Conservation (phyloP, 208 protist genomes). For the Leishmania tarentolae region DNA sequence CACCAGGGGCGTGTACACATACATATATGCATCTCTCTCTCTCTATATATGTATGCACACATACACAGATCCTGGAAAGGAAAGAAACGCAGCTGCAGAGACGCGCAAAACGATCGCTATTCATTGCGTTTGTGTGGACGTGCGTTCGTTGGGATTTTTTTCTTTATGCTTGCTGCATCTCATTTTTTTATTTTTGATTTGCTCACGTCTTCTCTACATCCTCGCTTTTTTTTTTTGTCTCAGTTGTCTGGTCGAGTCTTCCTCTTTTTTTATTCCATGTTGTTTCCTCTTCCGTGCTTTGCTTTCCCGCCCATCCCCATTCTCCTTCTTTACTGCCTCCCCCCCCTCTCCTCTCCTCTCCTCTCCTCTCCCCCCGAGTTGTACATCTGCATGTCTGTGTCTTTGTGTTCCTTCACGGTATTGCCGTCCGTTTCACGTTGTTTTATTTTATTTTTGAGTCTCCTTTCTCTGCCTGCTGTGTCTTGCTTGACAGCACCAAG, state of each 20-base stretch:
- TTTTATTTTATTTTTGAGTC: background rate
- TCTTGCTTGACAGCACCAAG: background rate
- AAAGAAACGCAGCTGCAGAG: background rate
- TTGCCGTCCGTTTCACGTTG: background rate
- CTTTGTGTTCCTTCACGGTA: background rate
- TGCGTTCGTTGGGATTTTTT: background rate
- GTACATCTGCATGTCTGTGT: background rate
- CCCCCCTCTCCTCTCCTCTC: background rate
- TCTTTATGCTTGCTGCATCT: background rate
- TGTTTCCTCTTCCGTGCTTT: background rate
- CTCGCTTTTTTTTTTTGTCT: background rate
- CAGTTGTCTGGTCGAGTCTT: background rate
- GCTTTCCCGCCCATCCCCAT: background rate
- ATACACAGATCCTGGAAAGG: too few relatives aligned
- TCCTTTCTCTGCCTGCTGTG: background rate
- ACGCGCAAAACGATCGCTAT: background rate
- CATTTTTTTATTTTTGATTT: slow-evolving; percentile 6
- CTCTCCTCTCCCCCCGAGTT: background rate
- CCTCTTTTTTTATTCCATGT: background rate
- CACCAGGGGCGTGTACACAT: background rate
- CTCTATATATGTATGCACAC: too few relatives aligned
- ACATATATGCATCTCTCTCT: too few relatives aligned
- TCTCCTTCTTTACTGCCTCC: too few relatives aligned
- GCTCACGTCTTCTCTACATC: background rate
- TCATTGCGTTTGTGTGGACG: background rate